These are phyloP conservation scores for Russula ochroleuca DNA, from an alignment of 768 basidiomycete genomes.

Conservation along the genomic window DNA sequence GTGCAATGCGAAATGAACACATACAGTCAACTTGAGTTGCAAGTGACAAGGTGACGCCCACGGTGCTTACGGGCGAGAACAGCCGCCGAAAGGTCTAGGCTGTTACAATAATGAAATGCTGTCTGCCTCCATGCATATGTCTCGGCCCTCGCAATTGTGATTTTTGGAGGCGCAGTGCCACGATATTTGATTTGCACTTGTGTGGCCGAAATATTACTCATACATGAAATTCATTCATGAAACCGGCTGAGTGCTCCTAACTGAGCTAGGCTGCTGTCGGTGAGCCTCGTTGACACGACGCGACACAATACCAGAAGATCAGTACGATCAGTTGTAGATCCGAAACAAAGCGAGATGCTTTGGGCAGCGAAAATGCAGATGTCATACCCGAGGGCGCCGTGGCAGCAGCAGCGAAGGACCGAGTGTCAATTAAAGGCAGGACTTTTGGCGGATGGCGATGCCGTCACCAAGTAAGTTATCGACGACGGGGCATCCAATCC, in stretches of 20 bases:
- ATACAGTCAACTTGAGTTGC: neutral
- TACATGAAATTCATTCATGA: neutral
- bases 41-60: neutral
- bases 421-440: neutral
- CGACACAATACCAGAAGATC: constrained; percentile 2
- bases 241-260: neutral
- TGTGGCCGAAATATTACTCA: neutral
- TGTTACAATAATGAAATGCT: neutral
- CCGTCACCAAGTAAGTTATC: neutral
- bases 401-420: neutral
- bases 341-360: neutral
- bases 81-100: neutral
- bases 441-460: neutral
- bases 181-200: neutral
- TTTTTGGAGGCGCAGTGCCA: neutral
- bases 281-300: constrained; percentile 8
- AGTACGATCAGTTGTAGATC: neutral
- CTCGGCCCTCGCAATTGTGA: constrained; percentile 5
- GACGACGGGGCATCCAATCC: too few species aligned
- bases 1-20: neutral
- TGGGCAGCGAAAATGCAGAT: too few species aligned
- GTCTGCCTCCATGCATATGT: neutral
- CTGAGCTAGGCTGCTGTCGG: neutral
- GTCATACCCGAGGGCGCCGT: neutral
- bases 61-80: neutral